Base-by-base conservation (phyloP, 805 yeast species). In the Starmera quercuum region DNA sequence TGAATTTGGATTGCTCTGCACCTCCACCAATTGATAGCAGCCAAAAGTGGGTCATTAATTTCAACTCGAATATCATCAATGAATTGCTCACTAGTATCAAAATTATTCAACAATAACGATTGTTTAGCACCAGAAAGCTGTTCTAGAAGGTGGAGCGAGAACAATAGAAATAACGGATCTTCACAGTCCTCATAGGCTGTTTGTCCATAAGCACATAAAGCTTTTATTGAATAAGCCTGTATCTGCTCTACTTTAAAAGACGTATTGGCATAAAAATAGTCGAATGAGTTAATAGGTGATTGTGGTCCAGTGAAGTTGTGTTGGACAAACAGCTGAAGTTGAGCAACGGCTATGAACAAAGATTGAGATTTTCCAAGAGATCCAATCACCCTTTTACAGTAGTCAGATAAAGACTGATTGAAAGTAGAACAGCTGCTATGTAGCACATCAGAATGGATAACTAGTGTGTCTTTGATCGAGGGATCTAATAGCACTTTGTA, bases 281-380 rank as follows among this genome's bases (percentile, higher is more conserved):
- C 49, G 23, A 48, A 47, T 5, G 67, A 45, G 4, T 54, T 56
- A 16, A 62, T 44, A 5, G 68, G 66, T 3, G 75, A 47, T 18
- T 71, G 67, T 5, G 96, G 96, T 7, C 97, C 97, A 0, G 95
- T 84, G 56, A 69, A 84, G 54, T 88, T 88, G 32, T 71, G 57
- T 53, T 85, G 94, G 12, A 83, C 60, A 50, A 82, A 88, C 2
- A 72, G 51, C 50, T 86, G 87, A 18, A 85, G 58, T 4, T 75
- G 58, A 1, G 81, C 67, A 39, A 84, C 66, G 3, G 84, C 49
- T n/a, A 45, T 26, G 9, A 40, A 29, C 4, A 46, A 32, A 3
- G 46, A 24, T 2, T 21, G 12, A 15, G 45, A 48, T 21, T 28
- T 38, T 19, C 41, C 29, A 6, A 28, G 13, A 15, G n/a, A n/a